Evolutionary conservation across 2,329 filamentous ascomycete species (phyloP), one percentile per base, ranked within the genome.

Genomic region (Aspergillus sp.): DNA sequence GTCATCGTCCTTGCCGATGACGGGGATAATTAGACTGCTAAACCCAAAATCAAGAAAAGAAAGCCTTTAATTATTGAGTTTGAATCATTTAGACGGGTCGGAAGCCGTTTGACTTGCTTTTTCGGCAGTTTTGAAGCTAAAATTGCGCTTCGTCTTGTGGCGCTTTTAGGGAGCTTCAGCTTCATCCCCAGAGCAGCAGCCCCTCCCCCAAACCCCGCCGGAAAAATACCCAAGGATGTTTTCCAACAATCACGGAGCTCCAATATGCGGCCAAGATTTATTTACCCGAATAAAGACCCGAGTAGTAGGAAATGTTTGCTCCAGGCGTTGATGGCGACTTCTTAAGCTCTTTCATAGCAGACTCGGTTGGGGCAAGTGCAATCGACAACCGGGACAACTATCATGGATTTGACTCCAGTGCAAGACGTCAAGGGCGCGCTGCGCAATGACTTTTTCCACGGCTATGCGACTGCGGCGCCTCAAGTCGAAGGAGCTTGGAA

Each of bases 401-500:
- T 28, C 11, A 72, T 72, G 68, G 68, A 71, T 53, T 54, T 73
- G 15, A 62, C 60, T 4, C 63, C 69, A 17, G 70, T 73, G 3
- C 64, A 72, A 47, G 71, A 73, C 47, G 61, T 74, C 8, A 67
- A 69, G 57, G 67, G 62, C 3, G 64, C 64, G n/a, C 65, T 74
- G 23, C 63, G 70, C 4, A 60, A 57, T 4, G 70, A 72, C 47
- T 74, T 74, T 58, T 73, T 66, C 30, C 70, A 72, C 7, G 72
- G 72, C 6, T 74, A 70, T 48, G 71, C 71, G 8, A 74, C 71
- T 30, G 71, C 71, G 23, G 71, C 71, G 25, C 61, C 71, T 6
- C 91, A 94, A 76, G 89, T 94, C 68, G 91, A 95, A 80, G 91
- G 91, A 59, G 86, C 88, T 56, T 82, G 84, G 61, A 82, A 89